A percentile compares a stretch with the other conserved stretches of the same genome.
Evolutionary conservation across 192 early-diverging fungal species (phyloP).

Genomic region (Podila epigama): DNA sequence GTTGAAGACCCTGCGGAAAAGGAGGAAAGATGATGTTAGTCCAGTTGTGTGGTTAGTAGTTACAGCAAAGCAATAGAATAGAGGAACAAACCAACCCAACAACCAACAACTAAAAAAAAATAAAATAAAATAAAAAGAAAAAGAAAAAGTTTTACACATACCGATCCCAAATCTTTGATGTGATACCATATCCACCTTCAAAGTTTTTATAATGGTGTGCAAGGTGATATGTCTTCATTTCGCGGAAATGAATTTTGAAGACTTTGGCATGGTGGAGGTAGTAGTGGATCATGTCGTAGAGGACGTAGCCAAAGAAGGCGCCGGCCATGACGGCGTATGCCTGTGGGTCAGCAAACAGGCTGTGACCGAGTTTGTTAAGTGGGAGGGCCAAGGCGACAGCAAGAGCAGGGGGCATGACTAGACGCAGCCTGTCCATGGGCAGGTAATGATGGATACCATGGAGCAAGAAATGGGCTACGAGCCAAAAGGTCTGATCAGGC

Average conservation of each 20-base stretch:
- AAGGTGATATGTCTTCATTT: conserved; percentile 95
- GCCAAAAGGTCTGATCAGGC: conserved; percentile 81
- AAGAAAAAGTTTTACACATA: not conserved
- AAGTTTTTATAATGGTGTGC: conserved; percentile 96
- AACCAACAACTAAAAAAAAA: not conserved
- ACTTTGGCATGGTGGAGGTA: conserved; percentile 93
- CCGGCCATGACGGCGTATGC: conserved; percentile 79
- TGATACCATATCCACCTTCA: conserved; percentile 89
- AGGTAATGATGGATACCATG: conserved; percentile 98
- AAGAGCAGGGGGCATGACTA: conserved; percentile 97
- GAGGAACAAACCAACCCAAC: not conserved
- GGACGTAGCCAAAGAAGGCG: conserved; percentile 79
- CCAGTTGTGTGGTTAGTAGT: not conserved
- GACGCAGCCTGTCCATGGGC: conserved; percentile 93
- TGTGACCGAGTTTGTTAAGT: conserved; percentile 58
- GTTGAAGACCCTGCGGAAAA: conserved; percentile 3
- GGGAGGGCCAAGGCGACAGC: conserved; percentile 71
- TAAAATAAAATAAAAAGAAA: not conserved
- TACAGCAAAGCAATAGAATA: not conserved
- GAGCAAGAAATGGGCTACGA: conserved; percentile 85
- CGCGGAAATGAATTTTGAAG: conserved; percentile 70
- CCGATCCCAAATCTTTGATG: conserved; percentile 88
- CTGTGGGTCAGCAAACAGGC: conserved; percentile 69
- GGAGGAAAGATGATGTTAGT: not conserved
- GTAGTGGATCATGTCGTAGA: conserved; percentile 95